Evolutionary conservation across 2,329 filamentous ascomycete species (phyloP).

Genomic region (Nannizziopsis arthrosporioides): DNA sequence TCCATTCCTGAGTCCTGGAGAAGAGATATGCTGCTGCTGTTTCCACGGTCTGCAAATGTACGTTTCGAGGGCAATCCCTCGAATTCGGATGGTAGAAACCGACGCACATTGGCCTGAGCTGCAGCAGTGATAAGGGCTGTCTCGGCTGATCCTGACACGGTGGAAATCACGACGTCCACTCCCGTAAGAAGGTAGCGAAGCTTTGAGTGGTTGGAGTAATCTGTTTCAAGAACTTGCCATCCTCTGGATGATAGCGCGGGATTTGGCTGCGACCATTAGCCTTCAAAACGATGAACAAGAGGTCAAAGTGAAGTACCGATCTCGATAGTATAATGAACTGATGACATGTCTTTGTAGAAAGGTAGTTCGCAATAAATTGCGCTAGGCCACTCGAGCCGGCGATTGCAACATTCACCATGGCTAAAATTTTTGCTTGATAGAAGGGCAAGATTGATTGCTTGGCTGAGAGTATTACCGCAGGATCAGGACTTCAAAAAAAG

Average conservation of each 20-base stretch:
- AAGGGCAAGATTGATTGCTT: no score
- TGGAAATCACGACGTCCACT: slow-evolving; percentile 64
- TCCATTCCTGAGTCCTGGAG: slow-evolving; percentile 45
- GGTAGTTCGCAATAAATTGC: slow-evolving; percentile 45
- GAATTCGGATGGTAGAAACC: slow-evolving; percentile 66
- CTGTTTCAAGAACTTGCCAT: slow-evolving; percentile 57
- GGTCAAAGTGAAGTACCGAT: slow-evolving; percentile 36
- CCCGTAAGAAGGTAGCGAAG: slow-evolving; percentile 58
- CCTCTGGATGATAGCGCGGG: slow-evolving; percentile 28
- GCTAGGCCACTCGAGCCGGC: slow-evolving; percentile 52
- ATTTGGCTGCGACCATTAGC: slow-evolving; percentile 22
- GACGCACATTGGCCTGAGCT: slow-evolving; percentile 49
- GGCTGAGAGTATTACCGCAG: no score
- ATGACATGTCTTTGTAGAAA: slow-evolving; percentile 52
- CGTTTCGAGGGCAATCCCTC: slow-evolving; percentile 52
- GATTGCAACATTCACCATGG: slow-evolving; percentile 50
- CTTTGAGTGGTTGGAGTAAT: slow-evolving; percentile 49
- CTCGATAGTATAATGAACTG: slow-evolving; percentile 60
- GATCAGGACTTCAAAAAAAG: neutral
- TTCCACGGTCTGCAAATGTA: slow-evolving; percentile 48
- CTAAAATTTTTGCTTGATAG: neutral
- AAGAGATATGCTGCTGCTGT: slow-evolving; percentile 44
- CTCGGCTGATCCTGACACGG: slow-evolving; percentile 54
- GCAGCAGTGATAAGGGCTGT: slow-evolving; percentile 62
- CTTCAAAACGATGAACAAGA: slow-evolving; percentile 9